These are phyloP conservation scores for Knoxdaviesia capensis DNA, from an alignment of 2,329 filamentous ascomycete species.

Conservation along the genomic window DNA sequence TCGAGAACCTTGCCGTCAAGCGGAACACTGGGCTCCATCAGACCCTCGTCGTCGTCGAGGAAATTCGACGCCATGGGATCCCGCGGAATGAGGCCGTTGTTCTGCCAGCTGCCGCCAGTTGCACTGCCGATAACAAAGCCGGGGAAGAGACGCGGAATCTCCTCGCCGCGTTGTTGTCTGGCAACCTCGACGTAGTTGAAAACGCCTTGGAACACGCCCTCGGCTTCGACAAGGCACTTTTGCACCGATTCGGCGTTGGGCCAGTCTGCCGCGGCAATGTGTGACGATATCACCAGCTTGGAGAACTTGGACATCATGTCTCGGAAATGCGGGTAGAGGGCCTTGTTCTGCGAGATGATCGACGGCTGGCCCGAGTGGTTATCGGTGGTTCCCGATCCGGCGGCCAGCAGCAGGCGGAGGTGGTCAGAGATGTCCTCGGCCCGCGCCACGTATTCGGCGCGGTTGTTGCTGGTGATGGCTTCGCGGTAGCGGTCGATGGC, in stretches of 20 bases:
- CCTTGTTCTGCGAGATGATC: conserved; percentile 98
- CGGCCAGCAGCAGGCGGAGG: conserved; percentile 76
- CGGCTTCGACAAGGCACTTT: conserved; percentile 93
- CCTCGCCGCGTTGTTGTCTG: conserved; percentile 77
- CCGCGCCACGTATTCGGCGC: conserved; percentile 77
- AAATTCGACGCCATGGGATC: conserved; percentile 67
- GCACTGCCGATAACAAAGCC: conserved; percentile 80
- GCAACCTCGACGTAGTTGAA: conserved; percentile 95
- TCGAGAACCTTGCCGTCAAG: conserved; percentile 65
- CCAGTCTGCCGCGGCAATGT: conserved; percentile 93
- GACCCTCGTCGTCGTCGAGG: conserved; percentile 60
- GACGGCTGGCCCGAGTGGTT: conserved; percentile 97
- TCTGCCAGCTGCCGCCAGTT: conserved; percentile 74
- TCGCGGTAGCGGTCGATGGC: conserved; percentile 81
- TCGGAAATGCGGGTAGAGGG: conserved; percentile 86
- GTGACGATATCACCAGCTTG: conserved; percentile 93
- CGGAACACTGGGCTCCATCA: conserved; percentile 48
- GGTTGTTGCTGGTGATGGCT: conserved; percentile 63
- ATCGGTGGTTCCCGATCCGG: conserved; percentile 90
- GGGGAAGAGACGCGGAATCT: conserved; percentile 79
- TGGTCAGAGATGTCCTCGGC: conserved; percentile 99
- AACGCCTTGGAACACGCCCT: conserved; percentile 82
- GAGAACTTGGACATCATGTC: conserved; percentile 99
- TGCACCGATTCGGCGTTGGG: conserved; percentile 82
- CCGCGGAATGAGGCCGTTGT: conserved; percentile 41